phyloP scores from a whole-genome alignment of 2,329 filamentous ascomycete species.

The Thielaviopsis populi region DNA sequence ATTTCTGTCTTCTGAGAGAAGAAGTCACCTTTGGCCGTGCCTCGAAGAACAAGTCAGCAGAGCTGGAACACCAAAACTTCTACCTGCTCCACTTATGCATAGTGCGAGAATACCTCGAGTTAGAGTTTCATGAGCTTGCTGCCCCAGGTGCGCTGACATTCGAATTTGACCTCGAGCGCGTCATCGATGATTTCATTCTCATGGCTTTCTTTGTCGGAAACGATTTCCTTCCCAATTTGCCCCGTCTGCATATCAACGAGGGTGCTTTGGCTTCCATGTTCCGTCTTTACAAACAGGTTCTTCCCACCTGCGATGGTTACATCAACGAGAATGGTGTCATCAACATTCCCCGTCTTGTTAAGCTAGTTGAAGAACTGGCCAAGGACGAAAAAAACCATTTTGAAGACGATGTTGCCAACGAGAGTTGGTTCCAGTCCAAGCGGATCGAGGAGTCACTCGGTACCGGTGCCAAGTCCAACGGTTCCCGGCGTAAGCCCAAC shows the following conservation, averaged over 20 bases:
- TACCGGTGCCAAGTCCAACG: conserved; percentile 34
- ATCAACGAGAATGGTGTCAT: conserved; percentile 93
- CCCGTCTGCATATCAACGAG: conserved; percentile 95
- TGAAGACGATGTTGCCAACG: conserved; percentile 74
- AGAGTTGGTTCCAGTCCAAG: conserved; percentile 62
- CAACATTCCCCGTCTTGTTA: conserved; percentile 63
- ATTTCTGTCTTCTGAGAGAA: conserved; percentile 92
- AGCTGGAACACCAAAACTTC: conserved; percentile 97
- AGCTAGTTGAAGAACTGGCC: conserved; percentile 68
- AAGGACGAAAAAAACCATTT: conserved; percentile 89
- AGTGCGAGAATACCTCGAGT: conserved; percentile 87
- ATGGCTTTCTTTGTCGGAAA: conserved; percentile 99
- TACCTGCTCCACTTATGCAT: conserved; percentile 95
- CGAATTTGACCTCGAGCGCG: conserved; percentile 79
- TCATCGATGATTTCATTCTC: conserved; percentile 98
- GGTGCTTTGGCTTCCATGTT: conserved; percentile 96
- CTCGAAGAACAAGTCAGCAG: conserved; percentile 78
- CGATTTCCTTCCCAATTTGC: conserved; percentile 94
- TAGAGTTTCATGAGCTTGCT: conserved; percentile 91
- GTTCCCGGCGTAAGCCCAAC: conserved; percentile 26
- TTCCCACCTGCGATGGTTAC: conserved; percentile 80
- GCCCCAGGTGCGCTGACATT: conserved; percentile 56
- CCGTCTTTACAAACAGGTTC: conserved; percentile 78
- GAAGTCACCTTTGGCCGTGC: conserved; percentile 93
- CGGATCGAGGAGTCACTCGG: conserved; percentile 42